A percentile compares a stretch with the other conserved stretches of the same genome.
phyloP scores from a whole-genome alignment of 495 filamentous ascomycete species.

The Bathelium albidoporum region DNA sequence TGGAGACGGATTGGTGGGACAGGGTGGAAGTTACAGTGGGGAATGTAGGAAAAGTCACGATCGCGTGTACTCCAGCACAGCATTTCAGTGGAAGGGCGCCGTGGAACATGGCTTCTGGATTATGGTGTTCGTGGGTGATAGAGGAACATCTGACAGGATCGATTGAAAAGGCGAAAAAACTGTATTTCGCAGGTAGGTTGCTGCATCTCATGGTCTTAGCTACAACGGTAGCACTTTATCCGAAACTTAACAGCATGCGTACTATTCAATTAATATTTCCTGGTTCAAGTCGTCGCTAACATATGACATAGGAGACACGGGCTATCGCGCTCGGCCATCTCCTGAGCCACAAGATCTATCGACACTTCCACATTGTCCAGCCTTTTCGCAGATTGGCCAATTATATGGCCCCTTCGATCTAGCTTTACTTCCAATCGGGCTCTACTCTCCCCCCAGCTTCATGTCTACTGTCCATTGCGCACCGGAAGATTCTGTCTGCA shows the following conservation, averaged over 20 bases:
- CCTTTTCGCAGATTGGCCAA: conserved; percentile 31
- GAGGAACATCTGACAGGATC: conserved; percentile 13
- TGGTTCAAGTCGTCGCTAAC: neutral
- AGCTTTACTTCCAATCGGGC: conserved; percentile 35
- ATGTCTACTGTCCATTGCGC: conserved; percentile 31
- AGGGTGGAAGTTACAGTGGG: conserved; percentile 23
- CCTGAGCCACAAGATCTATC: conserved; percentile 20
- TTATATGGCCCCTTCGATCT: conserved; percentile 34
- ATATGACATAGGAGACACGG: conserved; percentile 26
- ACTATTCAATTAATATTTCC: neutral
- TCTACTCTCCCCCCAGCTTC: conserved; percentile 28
- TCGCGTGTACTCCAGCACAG: conserved; percentile 37
- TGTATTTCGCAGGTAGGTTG: conserved; percentile 23
- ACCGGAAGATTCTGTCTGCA: conserved; percentile 32
- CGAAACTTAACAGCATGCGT: too few relatives aligned
- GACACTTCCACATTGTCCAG: conserved; percentile 31
- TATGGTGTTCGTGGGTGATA: conserved; percentile 48
- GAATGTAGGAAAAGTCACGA: conserved; percentile 20
- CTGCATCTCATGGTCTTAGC: neutral
- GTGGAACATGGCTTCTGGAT: conserved; percentile 25
- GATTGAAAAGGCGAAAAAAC: conserved; percentile 13
- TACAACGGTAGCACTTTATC: neutral
- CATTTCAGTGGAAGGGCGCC: conserved; percentile 35
- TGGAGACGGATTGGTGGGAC: conserved; percentile 47
- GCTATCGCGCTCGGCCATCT: conserved; percentile 22